A percentile compares a stretch with the other conserved stretches of the same genome.
These are phyloP conservation scores for Flaveria robusta DNA, from an alignment of 129 eudicot species.

Conservation along the genomic window DNA sequence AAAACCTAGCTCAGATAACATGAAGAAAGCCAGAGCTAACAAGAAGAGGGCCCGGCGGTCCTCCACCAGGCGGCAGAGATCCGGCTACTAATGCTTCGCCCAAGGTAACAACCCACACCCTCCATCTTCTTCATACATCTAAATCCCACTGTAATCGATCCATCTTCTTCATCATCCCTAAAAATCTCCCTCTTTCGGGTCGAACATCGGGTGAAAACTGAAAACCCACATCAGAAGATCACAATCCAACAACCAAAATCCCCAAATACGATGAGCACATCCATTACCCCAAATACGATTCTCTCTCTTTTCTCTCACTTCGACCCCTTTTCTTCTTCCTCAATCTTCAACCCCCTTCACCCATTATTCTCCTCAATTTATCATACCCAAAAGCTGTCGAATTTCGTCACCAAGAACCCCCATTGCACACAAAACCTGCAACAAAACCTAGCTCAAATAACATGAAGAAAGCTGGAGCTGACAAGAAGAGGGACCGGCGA, in stretches of 20 bases:
- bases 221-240: not conserved
- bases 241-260: not conserved
- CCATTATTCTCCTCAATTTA: slow-evolving; percentile 29
- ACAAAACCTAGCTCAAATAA: slow-evolving; percentile 14
- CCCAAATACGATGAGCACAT: not conserved
- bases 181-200: slow-evolving; percentile 6
- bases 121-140: not conserved
- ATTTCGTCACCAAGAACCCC: slow-evolving; percentile 21
- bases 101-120: slow-evolving; percentile 44
- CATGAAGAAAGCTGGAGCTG: slow-evolving; percentile 79
- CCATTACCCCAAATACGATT: slow-evolving; percentile 32
- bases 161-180: not conserved
- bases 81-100: slow-evolving; percentile 58
- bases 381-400: slow-evolving; percentile 34
- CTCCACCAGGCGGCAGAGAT: slow-evolving; percentile 46
- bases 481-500: slow-evolving; percentile 85
- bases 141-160: not conserved
- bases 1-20: slow-evolving; percentile 25
- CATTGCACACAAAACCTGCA: not conserved
- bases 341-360: slow-evolving; percentile 30
- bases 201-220: not conserved
- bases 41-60: slow-evolving; percentile 88
- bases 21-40: slow-evolving; percentile 80
- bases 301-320: slow-evolving; percentile 48
- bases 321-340: slow-evolving; percentile 33